Conservation (phyloP, 2,329 filamentous ascomycete species). For the Diaporthe australafricana region DNA sequence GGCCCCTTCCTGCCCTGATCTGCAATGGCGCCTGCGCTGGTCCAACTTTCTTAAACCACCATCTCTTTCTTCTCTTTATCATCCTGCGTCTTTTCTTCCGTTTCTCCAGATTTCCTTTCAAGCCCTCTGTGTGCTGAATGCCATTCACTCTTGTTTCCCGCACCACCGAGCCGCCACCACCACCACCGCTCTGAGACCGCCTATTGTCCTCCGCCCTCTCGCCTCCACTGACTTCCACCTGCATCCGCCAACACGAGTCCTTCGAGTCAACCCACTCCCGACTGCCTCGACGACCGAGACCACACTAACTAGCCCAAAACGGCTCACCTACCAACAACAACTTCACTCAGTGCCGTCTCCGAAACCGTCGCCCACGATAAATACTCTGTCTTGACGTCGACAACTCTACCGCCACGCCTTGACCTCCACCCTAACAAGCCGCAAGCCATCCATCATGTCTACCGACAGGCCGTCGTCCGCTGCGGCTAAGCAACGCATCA, state of each 20-base stretch:
- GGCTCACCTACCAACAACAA: background rate
- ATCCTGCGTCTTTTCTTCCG: background rate
- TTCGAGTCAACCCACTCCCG: slow-evolving; percentile 2
- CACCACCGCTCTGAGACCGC: background rate
- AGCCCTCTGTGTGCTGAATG: background rate
- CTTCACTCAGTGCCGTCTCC: background rate
- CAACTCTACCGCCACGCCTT: background rate
- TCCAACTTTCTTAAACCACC: slow-evolving; percentile 19
- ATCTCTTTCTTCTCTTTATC: slow-evolving; percentile 15
- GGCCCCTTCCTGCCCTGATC: slow-evolving; percentile 29
- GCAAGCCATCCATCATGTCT: slow-evolving; percentile 51
- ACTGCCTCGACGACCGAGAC: background rate
- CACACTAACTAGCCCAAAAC: background rate
- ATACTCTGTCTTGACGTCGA: background rate
- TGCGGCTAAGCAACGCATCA: slow-evolving; percentile 79
- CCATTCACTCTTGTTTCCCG: slow-evolving; percentile 13
- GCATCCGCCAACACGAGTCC: slow-evolving; percentile 13
- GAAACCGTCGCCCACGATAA: background rate
- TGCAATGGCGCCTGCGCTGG: slow-evolving; percentile 13
- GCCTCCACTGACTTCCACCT: slow-evolving; percentile 8
- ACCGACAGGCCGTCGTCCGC: slow-evolving; percentile 39
- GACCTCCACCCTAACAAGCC: background rate
- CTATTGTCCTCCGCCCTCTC: background rate
- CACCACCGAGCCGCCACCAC: background rate
- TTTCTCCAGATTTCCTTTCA: background rate